Percentiles rank a stretch among this genome's conserved stretches.
phyloP scores from a whole-genome alignment of 2,329 filamentous ascomycete genomes.

The Hymenoscyphus fraxineus region DNA sequence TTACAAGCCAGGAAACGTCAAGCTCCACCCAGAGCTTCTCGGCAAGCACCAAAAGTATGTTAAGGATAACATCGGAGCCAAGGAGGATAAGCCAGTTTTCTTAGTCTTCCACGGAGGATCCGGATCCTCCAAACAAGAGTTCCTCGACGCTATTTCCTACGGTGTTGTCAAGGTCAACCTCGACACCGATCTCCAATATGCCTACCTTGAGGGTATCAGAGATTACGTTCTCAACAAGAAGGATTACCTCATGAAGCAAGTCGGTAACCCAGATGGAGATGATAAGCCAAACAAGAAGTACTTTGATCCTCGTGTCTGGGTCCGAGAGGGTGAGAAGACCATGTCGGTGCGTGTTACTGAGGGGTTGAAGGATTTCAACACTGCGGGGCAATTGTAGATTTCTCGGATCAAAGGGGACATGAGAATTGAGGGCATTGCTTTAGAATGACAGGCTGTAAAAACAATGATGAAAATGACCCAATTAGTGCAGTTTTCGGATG shows the following conservation, averaged over 20 bases:
- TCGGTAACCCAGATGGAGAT: slow-evolving; percentile 92
- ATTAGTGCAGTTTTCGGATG: not conserved
- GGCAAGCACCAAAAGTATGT: slow-evolving; percentile 94
- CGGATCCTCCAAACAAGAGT: slow-evolving; percentile 87
- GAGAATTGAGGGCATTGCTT: not conserved
- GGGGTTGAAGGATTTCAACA: slow-evolving; percentile 90
- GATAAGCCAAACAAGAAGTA: slow-evolving; percentile 97
- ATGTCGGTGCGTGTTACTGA: slow-evolving; percentile 79
- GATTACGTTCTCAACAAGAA: slow-evolving; percentile 94
- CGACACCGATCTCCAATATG: slow-evolving; percentile 96
- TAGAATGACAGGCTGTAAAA: slow-evolving; percentile 10
- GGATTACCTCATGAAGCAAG: slow-evolving; percentile 81
- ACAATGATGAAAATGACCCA: slow-evolving; percentile 10
- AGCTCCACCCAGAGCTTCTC: slow-evolving; percentile 92
- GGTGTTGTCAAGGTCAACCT: slow-evolving; percentile 99
- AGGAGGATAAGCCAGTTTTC: slow-evolving; percentile 89
- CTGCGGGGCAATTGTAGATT: slow-evolving; percentile 69
- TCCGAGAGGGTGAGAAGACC: slow-evolving; percentile 94
- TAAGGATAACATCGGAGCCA: slow-evolving; percentile 69
- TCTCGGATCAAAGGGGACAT: not conserved
- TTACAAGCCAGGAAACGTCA: slow-evolving; percentile 97
- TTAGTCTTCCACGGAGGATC: slow-evolving; percentile 99
- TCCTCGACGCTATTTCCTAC: slow-evolving; percentile 79
- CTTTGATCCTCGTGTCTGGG: slow-evolving; percentile 62
- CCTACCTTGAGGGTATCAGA: slow-evolving; percentile 87